phyloP scores from a whole-genome alignment of 2,329 filamentous ascomycete genomes.

The Penicillium sp. region DNA sequence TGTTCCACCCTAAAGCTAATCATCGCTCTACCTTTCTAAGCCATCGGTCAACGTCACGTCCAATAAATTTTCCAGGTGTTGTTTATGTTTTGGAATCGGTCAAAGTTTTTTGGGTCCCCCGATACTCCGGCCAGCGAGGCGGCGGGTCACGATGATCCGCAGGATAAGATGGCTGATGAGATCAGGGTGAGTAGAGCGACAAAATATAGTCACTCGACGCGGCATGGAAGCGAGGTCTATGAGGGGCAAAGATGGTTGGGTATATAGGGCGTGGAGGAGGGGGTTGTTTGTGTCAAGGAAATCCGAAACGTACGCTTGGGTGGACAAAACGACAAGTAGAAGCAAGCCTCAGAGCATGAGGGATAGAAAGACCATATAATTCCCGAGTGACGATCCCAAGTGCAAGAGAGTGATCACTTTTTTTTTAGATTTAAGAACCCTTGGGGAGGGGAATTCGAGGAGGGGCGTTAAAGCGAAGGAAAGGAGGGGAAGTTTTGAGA shows the following conservation, averaged over 20 bases:
- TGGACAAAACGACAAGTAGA: slow-evolving; percentile 25
- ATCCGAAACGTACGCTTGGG: slow-evolving; percentile 23
- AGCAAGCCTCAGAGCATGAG: slow-evolving; percentile 26
- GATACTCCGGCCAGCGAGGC: slow-evolving; percentile 7
- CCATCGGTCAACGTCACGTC: slow-evolving; percentile 28
- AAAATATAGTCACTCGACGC: background rate
- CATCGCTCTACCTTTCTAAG: slow-evolving; percentile 41
- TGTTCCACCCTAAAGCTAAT: slow-evolving; percentile 44
- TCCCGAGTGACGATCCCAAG: slow-evolving; percentile 17
- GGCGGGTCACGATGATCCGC: slow-evolving; percentile 6
- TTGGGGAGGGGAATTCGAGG: slow-evolving; percentile 15
- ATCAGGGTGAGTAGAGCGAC: background rate
- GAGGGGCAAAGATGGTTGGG: slow-evolving; percentile 7
- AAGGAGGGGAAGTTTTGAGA: slow-evolving; percentile 18
- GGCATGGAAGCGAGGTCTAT: background rate
- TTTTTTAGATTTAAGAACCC: slow-evolving; percentile 15
- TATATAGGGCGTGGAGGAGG: slow-evolving; percentile 13
- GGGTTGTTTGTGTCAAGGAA: slow-evolving; percentile 10
- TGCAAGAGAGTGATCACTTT: slow-evolving; percentile 15
- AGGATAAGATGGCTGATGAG: slow-evolving; percentile 1
- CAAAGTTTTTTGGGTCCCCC: slow-evolving; percentile 14
- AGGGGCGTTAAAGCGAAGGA: slow-evolving; percentile 24
- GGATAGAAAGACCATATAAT: slow-evolving; percentile 7
- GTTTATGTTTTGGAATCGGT: slow-evolving; percentile 1
- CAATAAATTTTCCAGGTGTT: background rate